Evolutionary conservation across 1,284 basidiomycete genomes (phyloP).

Genomic region (Golubevia pallescens): DNA sequence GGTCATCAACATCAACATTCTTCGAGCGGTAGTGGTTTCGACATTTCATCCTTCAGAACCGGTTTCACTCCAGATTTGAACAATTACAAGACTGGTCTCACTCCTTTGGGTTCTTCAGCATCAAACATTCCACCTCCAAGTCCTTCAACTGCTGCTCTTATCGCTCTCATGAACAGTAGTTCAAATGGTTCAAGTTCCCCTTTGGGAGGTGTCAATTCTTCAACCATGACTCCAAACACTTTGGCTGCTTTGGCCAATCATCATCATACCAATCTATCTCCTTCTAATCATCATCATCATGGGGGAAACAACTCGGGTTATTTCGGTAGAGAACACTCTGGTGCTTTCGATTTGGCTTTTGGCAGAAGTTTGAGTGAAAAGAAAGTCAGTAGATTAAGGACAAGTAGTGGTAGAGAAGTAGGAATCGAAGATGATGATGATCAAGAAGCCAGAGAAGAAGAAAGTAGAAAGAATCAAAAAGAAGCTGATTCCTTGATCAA

Average conservation of each 20-base stretch:
- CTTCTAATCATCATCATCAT: too few species aligned
- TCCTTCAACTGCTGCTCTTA: conserved; percentile 88
- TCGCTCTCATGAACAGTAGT: conserved; percentile 84
- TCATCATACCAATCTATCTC: too few species aligned
- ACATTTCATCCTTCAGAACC: conserved; percentile 72
- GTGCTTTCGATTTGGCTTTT: conserved; percentile 37
- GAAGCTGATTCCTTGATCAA: conserved; percentile 12
- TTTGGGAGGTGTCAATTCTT: conserved; percentile 3
- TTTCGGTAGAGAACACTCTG: too few species aligned
- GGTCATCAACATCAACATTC: conserved; percentile 12
- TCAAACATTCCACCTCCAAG: conserved; percentile 79
- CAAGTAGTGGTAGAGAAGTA: not conserved
- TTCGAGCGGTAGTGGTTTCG: conserved; percentile 68
- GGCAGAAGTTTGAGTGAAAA: conserved; percentile 22
- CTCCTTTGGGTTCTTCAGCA: conserved; percentile 71
- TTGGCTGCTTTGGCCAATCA: conserved; percentile 40
- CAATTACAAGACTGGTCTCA: conserved; percentile 67
- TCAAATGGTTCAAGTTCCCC: conserved; percentile 66
- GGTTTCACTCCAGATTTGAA: conserved; percentile 77
- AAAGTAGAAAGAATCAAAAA: not conserved
- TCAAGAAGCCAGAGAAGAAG: not conserved
- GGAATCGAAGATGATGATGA: not conserved
- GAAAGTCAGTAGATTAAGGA: not conserved
- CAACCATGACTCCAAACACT: conserved; percentile 83
- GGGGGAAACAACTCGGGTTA: too few species aligned